Evolutionary conservation across 352 stramenopile species (phyloP).

Genomic region (Pythium phragmitis): DNA sequence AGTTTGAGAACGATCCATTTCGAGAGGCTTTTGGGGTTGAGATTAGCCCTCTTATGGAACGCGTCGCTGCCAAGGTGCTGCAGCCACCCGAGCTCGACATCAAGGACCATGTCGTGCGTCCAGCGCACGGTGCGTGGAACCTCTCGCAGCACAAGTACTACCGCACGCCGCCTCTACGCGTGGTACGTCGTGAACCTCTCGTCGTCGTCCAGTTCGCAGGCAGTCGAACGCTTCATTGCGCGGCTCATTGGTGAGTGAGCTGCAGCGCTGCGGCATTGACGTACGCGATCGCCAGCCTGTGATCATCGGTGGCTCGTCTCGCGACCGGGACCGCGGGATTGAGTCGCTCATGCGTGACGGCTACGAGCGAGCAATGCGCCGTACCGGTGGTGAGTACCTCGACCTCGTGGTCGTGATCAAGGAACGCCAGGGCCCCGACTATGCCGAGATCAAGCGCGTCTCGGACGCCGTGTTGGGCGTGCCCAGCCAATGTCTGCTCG

Average conservation of each 20-base stretch:
- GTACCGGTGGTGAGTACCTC: neutral
- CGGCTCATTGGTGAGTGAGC: neutral
- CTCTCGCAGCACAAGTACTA: constrained; percentile 3
- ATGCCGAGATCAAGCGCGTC: constrained; percentile 73
- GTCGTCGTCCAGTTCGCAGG: neutral
- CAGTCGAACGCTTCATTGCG: constrained; percentile 1
- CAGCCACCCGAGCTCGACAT: constrained; percentile 8
- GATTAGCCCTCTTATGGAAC: constrained; percentile 10
- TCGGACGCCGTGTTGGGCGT: constrained; percentile 69
- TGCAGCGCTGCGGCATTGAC: neutral
- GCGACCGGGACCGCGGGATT: neutral
- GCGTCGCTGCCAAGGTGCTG: neutral
- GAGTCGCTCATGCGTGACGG: constrained; percentile 7
- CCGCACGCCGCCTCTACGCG: neutral
- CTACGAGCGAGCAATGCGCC: neutral
- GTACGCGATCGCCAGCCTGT: constrained; percentile 2
- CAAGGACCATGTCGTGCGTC: constrained; percentile 1
- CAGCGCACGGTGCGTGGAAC: constrained; percentile 5
- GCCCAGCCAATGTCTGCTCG: constrained; percentile 68
- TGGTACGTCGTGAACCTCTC: constrained; percentile 23
- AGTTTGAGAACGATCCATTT: constrained; percentile 20
- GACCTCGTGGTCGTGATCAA: constrained; percentile 69
- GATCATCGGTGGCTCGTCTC: neutral
- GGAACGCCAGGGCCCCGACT: constrained; percentile 37
- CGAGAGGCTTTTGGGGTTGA: constrained; percentile 9